Conservation (phyloP, 2,329 filamentous ascomycete genomes). For the Gaeumannomyces sp. region DNA sequence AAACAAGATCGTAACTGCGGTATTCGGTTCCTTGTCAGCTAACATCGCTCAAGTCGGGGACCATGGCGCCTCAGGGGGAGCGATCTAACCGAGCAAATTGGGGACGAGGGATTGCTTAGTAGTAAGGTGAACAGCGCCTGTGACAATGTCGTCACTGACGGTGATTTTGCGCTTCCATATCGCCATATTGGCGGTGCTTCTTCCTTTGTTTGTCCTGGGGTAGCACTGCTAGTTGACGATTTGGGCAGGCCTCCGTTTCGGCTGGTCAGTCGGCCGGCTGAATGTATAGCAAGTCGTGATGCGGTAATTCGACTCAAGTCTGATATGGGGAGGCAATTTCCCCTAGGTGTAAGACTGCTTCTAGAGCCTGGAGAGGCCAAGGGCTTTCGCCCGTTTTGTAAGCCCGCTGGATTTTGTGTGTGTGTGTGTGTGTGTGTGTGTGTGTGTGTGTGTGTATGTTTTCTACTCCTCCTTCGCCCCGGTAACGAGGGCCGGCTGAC, state of each 20-base stretch:
- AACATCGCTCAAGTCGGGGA: neutral
- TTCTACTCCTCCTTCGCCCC: neutral
- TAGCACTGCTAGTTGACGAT: neutral
- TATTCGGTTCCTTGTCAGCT: neutral
- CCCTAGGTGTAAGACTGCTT: neutral
- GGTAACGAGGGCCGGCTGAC: neutral
- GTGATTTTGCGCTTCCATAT: slow-evolving; percentile 26
- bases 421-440: too few relatives aligned
- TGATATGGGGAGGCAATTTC: too few relatives aligned
- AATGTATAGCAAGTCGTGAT: neutral
- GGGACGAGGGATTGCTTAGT: slow-evolving; percentile 28
- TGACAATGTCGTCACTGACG: slow-evolving; percentile 27
- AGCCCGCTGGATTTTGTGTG: neutral
- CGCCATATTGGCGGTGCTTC: slow-evolving; percentile 15
- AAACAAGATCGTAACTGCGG: slow-evolving; percentile 27
- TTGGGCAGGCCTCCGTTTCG: neutral
- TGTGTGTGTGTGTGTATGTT: neutral
- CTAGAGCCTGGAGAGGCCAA: neutral
- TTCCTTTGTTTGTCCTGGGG: neutral
- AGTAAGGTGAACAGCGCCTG: slow-evolving; percentile 26
- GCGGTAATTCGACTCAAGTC: neutral
- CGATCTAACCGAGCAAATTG: slow-evolving; percentile 19
- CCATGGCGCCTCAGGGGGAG: neutral
- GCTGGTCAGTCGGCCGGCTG: neutral
- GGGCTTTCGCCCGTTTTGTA: neutral